Evolutionary conservation across 345 rosid genomes (phyloP).

Genomic region (Microcos paniculata): DNA sequence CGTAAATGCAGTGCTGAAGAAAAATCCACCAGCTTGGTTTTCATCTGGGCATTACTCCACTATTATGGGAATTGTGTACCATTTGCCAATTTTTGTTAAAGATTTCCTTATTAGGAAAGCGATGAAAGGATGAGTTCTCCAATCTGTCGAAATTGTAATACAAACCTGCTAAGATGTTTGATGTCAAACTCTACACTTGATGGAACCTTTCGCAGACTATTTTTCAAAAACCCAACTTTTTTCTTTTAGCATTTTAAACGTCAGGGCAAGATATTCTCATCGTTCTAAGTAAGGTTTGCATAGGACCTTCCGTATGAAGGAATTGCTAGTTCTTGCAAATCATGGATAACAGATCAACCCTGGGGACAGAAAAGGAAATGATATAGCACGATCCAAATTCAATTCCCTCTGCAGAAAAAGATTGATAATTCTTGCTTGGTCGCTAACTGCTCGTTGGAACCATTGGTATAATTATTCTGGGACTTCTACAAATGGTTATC

Average conservation of each 20-base stretch:
- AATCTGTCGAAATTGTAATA: not conserved
- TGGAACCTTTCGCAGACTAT: not conserved
- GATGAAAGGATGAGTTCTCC: slow-evolving; percentile 39
- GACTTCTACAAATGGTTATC: slow-evolving; percentile 1
- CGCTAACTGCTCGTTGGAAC: not conserved
- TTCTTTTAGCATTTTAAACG: no score
- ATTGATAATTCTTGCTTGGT: not conserved
- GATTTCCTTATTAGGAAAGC: slow-evolving; percentile 50
- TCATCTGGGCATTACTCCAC: slow-evolving; percentile 64
- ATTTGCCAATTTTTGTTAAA: slow-evolving; percentile 60
- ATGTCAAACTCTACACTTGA: not conserved
- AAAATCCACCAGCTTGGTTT: slow-evolving; percentile 82
- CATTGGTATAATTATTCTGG: not conserved
- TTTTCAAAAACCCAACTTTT: no score
- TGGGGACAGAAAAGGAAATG: not conserved
- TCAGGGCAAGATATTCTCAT: no score
- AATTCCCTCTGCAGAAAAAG: not conserved
- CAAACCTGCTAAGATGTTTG: not conserved
- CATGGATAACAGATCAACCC: not conserved
- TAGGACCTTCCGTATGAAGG: not conserved
- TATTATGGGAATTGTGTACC: slow-evolving; percentile 46
- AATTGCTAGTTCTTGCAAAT: not conserved
- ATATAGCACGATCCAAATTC: not conserved
- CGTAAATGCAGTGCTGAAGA: slow-evolving; percentile 52
- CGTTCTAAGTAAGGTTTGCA: no score